Evolutionary conservation across 306 rosid genomes (phyloP), one percentile per base, ranked within the genome.

Genomic region (Luffa aegyptiaca): DNA sequence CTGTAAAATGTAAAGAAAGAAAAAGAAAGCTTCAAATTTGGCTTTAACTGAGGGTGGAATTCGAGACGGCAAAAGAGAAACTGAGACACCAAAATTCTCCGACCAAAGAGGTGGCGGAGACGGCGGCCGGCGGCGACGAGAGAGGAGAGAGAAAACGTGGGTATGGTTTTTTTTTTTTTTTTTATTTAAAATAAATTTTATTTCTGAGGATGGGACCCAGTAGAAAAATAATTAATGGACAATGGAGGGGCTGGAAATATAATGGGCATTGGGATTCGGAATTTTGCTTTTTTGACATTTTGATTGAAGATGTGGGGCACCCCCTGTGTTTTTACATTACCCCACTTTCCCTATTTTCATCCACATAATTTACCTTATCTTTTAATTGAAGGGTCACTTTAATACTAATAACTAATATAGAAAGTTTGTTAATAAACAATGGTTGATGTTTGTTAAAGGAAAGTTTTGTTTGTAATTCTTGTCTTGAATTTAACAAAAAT

Each of bases 201-300:
- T 26, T 26, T 26, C 1, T 26, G 1, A 26, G 41, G 69, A 8
- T 68, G 75, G 75, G 75, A 17, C 51, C 75, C 69, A 39, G 57
- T 12, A n/a, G 59, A 48, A 6, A 6, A 49, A 12, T 73, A 48
- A 73, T 11, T 3, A 73, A 48, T 11, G 37, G 59, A 31, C 10
- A 48, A 35, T 62, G 52, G 53, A 1, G 52, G 8, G 11, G 17
- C 10, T 8, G 53, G 18, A 69, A 68, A 44, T 5, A 69, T 13
- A 18, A 42, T 18, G 53, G 18, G 49, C 77, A 9, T 84, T 20
- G 84, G 78, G 75, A 84, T 81, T 81, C 82, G 84, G 78, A 42
- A 69, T 12, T 35, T 3, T 16, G 44, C 78, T 41, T 81, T 81
- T 55, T 81, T 71, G 66, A 74, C 84, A 39, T 55, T 18, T 69